Evolutionary conservation across 2,329 filamentous ascomycete genomes (phyloP).

Genomic region (Eutypa lata): DNA sequence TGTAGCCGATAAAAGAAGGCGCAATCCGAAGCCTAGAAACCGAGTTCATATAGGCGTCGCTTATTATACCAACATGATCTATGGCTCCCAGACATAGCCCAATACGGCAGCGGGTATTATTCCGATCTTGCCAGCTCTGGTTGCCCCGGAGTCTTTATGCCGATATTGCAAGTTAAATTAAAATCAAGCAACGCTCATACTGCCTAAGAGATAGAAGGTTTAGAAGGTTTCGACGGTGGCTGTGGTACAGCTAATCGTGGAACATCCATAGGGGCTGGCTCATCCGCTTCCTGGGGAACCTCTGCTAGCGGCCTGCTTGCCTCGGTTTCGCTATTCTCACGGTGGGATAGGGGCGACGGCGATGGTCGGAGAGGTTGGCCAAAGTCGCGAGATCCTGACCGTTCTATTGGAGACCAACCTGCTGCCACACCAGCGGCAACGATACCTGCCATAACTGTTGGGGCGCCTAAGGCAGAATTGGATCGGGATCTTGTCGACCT

Average conservation of each 20-base stretch:
- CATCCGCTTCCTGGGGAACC: conserved; percentile 29
- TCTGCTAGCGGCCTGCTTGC: conserved; percentile 10
- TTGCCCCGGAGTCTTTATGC: not conserved
- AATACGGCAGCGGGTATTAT: too few relatives aligned
- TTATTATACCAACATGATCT: not conserved
- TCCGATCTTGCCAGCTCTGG: not conserved
- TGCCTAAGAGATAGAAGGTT: conserved; percentile 28
- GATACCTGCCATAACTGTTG: conserved; percentile 80
- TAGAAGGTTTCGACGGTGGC: conserved; percentile 27
- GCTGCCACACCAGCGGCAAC: conserved; percentile 73
- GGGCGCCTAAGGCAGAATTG: conserved; percentile 70
- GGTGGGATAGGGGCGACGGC: conserved; percentile 26
- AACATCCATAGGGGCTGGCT: conserved; percentile 19
- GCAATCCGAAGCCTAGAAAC: not conserved
- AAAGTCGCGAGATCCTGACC: conserved; percentile 34
- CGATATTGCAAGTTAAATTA: conserved; percentile 9
- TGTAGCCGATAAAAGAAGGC: not conserved
- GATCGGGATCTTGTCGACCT: conserved; percentile 63
- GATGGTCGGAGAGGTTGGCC: conserved; percentile 29
- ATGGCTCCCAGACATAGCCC: too few relatives aligned
- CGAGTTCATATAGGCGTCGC: not conserved
- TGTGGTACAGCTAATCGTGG: conserved; percentile 27
- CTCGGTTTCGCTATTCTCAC: conserved; percentile 24
- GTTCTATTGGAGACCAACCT: conserved; percentile 71
- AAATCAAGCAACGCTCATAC: conserved; percentile 20